Percentiles rank a stretch among this genome's conserved stretches.
These are phyloP conservation scores for Arthroderma sp. DNA, from an alignment of 2,329 filamentous ascomycete genomes.

Conservation along the genomic window DNA sequence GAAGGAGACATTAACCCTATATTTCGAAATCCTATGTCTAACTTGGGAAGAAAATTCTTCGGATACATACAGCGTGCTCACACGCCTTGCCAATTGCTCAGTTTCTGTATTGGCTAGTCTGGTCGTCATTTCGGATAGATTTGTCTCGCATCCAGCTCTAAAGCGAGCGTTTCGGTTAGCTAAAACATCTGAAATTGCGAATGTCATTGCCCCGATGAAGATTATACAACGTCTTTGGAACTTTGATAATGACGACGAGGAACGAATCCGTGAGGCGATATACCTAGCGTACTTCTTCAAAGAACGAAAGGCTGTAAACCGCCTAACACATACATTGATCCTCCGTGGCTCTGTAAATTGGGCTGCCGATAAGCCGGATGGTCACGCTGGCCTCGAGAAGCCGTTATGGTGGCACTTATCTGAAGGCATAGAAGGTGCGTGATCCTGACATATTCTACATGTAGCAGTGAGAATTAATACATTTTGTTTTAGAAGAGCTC, in stretches of 20 bases:
- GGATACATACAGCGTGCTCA: background rate
- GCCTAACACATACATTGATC: constrained; percentile 27
- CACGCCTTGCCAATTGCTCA: constrained; percentile 7
- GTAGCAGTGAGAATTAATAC: constrained; percentile 1
- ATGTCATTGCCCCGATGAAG: background rate
- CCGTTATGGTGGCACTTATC: constrained; percentile 29
- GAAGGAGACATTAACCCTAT: constrained; percentile 7
- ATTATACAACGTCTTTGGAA: constrained; percentile 16
- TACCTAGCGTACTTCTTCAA: constrained; percentile 27
- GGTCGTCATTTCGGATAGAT: constrained; percentile 11
- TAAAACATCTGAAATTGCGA: background rate
- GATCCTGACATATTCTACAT: background rate
- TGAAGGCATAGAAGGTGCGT: constrained; percentile 31
- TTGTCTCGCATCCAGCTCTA: constrained; percentile 3
- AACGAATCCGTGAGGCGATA: constrained; percentile 30
- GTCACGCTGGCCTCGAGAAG: constrained; percentile 12
- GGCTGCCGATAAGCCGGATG: constrained; percentile 21
- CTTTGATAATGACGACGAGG: constrained; percentile 26
- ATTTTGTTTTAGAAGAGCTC: constrained; percentile 28
- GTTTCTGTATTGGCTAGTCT: constrained; percentile 12
- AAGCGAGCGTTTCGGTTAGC: background rate
- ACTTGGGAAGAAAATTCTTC: background rate
- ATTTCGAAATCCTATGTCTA: constrained; percentile 10
- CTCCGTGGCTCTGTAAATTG: constrained; percentile 29
- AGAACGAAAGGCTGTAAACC: constrained; percentile 19